phyloP scores from a whole-genome alignment of 2,329 filamentous ascomycete genomes.

The Fusarium incarnatum region DNA sequence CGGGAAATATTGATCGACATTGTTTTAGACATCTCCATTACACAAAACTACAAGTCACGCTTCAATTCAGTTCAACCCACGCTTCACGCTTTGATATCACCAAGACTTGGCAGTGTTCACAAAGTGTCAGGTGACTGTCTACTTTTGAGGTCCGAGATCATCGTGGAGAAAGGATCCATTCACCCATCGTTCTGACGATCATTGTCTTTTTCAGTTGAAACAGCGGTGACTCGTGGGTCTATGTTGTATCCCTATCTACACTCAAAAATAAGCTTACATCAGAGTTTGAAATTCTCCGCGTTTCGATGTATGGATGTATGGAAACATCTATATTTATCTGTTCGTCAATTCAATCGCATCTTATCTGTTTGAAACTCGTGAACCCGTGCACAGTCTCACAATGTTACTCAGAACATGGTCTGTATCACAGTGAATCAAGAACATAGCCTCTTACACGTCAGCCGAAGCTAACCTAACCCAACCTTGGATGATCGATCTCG shows the following conservation, averaged over 20 bases:
- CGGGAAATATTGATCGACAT: background rate
- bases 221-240: constrained; percentile 3
- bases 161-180: background rate
- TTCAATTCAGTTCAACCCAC: background rate
- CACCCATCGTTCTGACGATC: background rate
- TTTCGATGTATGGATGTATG: background rate
- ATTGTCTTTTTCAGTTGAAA: background rate
- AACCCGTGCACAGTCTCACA: background rate
- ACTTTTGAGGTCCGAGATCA: background rate
- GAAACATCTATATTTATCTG: background rate
- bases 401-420: background rate
- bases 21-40: background rate
- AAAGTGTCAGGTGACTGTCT: background rate
- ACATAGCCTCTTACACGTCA: background rate
- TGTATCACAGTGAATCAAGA: background rate
- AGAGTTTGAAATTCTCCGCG: background rate
- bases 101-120: background rate
- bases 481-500: background rate
- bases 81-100: background rate
- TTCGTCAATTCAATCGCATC: background rate
- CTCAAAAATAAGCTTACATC: background rate
- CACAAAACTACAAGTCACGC: background rate
- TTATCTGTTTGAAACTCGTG: background rate
- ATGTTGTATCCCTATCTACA: background rate
- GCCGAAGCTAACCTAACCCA: background rate